Base-by-base conservation (phyloP, 495 filamentous ascomycete genomes). In the Daldinia bambusicola region DNA sequence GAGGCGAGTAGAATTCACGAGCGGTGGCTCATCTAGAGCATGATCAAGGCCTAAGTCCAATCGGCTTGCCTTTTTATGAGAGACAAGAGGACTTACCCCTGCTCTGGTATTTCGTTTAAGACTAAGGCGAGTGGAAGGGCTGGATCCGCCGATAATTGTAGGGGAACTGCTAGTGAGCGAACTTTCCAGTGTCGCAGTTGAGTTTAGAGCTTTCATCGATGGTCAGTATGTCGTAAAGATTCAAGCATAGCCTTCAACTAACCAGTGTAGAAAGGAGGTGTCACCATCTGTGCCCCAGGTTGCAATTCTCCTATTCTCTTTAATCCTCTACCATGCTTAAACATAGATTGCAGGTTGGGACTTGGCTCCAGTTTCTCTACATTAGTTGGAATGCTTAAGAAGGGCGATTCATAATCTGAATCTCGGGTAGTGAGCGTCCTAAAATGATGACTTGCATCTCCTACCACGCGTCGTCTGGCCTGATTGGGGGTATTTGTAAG, bases 1-100 rank as follows among this genome's bases (percentile, higher is more conserved):
- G 4, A 99, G 87, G 16, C 84, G 82, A 61, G 96, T 91, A 0
- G 92, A 93, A 72, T 91, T 78, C 14, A 81, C 74, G 26, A 81
- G 70, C 0, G 85, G 85, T 0, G 82, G 78, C 43, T 69, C 71
- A 59, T 68, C 58, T 5, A 71, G 61, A 13, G 74, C 74, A 68
- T 76, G 75, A 1, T 72, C 60, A 34, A 77, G 74, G 26, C 72
- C 51, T 2, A 67, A 50, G 10, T 69, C 63, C 22, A 74, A 30
- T 0, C 70, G 70, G 9, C 48, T 70, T 37, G 70, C 56, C 48
- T 63, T 66, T 61, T 62, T 70, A 20, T 75, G 51, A 31, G 65
- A 43, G 26, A 58, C 37, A 13, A 63, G 56, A 58, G 67, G 59
- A 18, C 41, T 63, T 3, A 65, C 38, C 7, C 34, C 37, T 5